A percentile compares a stretch with the other conserved stretches of the same genome.
Evolutionary conservation across 2,329 filamentous ascomycete genomes (phyloP).

Genomic region (Hymenotorrendiella dingleyae): DNA sequence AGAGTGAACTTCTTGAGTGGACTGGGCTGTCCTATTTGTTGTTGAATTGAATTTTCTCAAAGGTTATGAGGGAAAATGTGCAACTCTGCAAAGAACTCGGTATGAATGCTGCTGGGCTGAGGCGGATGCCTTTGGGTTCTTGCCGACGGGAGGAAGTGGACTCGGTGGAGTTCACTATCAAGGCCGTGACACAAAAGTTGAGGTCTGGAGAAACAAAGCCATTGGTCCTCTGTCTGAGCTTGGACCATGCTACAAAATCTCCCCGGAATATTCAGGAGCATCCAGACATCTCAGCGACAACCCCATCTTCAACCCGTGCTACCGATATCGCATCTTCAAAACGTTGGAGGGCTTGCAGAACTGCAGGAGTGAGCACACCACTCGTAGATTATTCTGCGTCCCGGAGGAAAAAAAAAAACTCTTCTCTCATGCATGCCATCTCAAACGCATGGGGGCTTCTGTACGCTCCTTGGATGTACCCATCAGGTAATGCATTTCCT

Average conservation of each 20-base stretch:
- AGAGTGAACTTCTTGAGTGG: too few relatives aligned
- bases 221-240: slow-evolving; percentile 2
- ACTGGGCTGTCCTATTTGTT: too few relatives aligned
- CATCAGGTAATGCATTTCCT: slow-evolving; percentile 13
- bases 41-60: too few relatives aligned
- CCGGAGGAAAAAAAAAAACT: neutral
- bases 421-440: slow-evolving; percentile 1
- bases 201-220: slow-evolving; percentile 6
- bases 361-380: neutral
- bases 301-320: neutral
- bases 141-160: neutral
- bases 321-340: slow-evolving; percentile 5
- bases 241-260: slow-evolving; percentile 4
- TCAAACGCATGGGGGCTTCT: neutral
- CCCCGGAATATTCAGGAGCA: neutral
- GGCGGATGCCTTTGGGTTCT: neutral
- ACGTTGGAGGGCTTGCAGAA: slow-evolving; percentile 1
- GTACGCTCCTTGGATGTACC: neutral
- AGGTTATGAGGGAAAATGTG: too few relatives aligned
- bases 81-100: too few relatives aligned
- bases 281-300: too few relatives aligned
- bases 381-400: neutral
- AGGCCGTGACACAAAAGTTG: slow-evolving; percentile 7
- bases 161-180: slow-evolving; percentile 4
- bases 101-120: too few relatives aligned